Base-by-base conservation (phyloP, 768 basidiomycete genomes). In the Hericium coralloides region DNA sequence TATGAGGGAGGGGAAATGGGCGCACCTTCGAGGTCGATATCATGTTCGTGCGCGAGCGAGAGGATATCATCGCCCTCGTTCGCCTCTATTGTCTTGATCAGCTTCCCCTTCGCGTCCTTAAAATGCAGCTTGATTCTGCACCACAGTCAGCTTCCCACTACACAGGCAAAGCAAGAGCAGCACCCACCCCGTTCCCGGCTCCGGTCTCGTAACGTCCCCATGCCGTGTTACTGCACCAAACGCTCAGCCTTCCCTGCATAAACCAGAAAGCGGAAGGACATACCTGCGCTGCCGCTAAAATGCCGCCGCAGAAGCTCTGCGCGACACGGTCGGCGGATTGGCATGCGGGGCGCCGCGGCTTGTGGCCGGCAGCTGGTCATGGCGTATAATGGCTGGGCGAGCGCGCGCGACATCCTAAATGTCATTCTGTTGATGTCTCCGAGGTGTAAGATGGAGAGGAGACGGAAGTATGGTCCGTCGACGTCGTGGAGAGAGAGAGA, bases 11-110 rank as follows among this genome's bases (percentile, higher is more conserved):
- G 39, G 26, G n/a, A 41, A 25, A n/a, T 17, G 37, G 39, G 68
- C 79, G 59, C 61, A 92, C 95, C 95, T 77, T 98, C 95, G 18
- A 98, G 77, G 68, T 98, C 95, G 55, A 99, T 82, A 64, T 98
- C 95, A 66, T 95, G 84, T 69, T 97, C 95, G 66, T 97, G 94
- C 5, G 95, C 94, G 55, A 99, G 76, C 22, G 85, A 84, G 37
- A 99, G 74, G 38, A 99, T 73, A 67, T 97, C 92, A 67, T 99
- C 95, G 12, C 95, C 97, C 65, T 95, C 93, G 68, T 88, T 94
- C 2, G 80, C 95, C 68, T 98, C 90, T 9, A 97, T 82, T 0
- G 88, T 95, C 72, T 87, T 91, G 45, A 97, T 76, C n/a, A 79
- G 74, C 36, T 76, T 77, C 3, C 93, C 95, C 64, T 91, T 92